These are phyloP conservation scores for Apiotrichum brassicae DNA, from an alignment of 1,284 basidiomycete species.

Conservation along the genomic window DNA sequence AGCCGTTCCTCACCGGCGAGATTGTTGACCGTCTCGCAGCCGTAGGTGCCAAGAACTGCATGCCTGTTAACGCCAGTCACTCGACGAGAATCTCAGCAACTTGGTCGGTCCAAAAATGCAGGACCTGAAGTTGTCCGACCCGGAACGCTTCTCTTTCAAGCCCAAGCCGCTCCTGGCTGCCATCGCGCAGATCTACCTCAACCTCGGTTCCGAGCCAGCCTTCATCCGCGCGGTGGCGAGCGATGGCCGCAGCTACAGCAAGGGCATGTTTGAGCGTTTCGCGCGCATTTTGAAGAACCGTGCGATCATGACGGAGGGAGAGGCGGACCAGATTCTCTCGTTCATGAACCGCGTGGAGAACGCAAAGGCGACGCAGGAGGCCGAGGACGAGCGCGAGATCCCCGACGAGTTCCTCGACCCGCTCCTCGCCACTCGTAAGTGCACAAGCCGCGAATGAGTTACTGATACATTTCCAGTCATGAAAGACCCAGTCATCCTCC, in stretches of 20 bases:
- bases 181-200: slow-evolving; percentile 85
- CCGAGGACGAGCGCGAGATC: slow-evolving; percentile 83
- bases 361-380: slow-evolving; percentile 66
- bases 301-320: slow-evolving; percentile 69
- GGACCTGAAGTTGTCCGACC: slow-evolving; percentile 75
- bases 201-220: slow-evolving; percentile 69
- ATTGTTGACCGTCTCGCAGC: slow-evolving; percentile 93
- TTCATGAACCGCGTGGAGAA: slow-evolving; percentile 83
- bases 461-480: slow-evolving; percentile 61
- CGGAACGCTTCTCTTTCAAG: slow-evolving; percentile 84
- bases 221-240: slow-evolving; percentile 86
- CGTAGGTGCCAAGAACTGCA: slow-evolving; percentile 52
- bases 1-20: slow-evolving; percentile 92
- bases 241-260: slow-evolving; percentile 87
- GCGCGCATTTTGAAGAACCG: slow-evolving; percentile 62
- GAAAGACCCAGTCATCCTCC: slow-evolving; percentile 90
- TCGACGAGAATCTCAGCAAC: slow-evolving; percentile 88
- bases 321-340: slow-evolving; percentile 64
- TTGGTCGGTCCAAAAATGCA: slow-evolving; percentile 73
- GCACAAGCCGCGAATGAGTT: not conserved
- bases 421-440: slow-evolving; percentile 30
- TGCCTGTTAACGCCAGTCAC: slow-evolving; percentile 25
- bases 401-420: slow-evolving; percentile 84
- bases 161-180: slow-evolving; percentile 77
- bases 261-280: slow-evolving; percentile 76